Evolutionary conservation across 2,329 filamentous ascomycete genomes (phyloP), one percentile per base, ranked within the genome.

Genomic region (Scortechinia acanthostroma): DNA sequence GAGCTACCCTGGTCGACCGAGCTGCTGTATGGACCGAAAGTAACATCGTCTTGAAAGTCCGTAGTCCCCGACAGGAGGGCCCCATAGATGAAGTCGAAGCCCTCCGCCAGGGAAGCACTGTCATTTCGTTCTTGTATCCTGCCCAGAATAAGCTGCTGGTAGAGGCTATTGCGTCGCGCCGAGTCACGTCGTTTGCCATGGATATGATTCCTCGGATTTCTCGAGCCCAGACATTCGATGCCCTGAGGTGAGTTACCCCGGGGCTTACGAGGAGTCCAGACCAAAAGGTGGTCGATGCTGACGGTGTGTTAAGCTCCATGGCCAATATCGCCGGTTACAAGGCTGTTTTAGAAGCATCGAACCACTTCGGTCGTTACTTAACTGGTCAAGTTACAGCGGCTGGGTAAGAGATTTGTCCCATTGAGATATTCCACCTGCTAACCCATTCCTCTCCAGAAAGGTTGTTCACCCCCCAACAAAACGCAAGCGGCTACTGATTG

Each of bases 241-340:
- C 88, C 1, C 71, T 95, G 46, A 77, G 20, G 2, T n/a, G n/a
- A n/a, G n/a, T 10, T n/a, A 17, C 15, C 15, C 2, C 21, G 3
- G 15, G 17, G 30, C 43, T 43, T 14, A 17, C 28, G 21, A 23
- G 19, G 45, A 13, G 30, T 22, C 5, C n/a, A 5, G 42, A 43
- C 6, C 10, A n/a, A 10, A 5, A 6, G 10, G 13, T 10, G 10
- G 17, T 6, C 46, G 25, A 43, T 46, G 22, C 28, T 43, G 47
- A n/a, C n/a, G n/a, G n/a, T n/a, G n/a, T n/a, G n/a, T n/a, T n/a
- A n/a, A 90, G 88, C 61, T 93, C 87, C 6, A 95, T 95, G 90
- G 89, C 90, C 48, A 95, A 95, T 55, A 95, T 95, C 65, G 88
- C 89, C 19, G 90, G 90, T 0, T 95, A 95, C 67, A 95, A 94